Evolutionary conservation across 768 basidiomycete species (phyloP).

Genomic region (Mrakia blollopis): DNA sequence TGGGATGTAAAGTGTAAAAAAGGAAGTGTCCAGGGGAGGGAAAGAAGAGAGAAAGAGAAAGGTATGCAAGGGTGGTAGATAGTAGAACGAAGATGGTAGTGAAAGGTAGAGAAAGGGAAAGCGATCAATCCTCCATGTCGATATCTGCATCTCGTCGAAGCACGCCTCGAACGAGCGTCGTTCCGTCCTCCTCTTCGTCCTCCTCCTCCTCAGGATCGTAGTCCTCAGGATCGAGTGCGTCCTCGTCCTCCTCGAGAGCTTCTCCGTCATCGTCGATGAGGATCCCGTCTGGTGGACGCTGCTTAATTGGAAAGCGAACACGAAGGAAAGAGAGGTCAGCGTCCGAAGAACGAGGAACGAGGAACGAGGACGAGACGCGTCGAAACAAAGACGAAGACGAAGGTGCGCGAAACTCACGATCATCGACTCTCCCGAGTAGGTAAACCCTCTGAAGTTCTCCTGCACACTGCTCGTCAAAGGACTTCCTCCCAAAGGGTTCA

Average conservation of each 20-base stretch:
- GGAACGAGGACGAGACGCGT: background rate
- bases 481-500: slow-evolving; percentile 48
- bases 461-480: slow-evolving; percentile 88
- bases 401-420: slow-evolving; percentile 12
- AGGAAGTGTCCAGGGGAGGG: background rate
- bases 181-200: slow-evolving; percentile 11
- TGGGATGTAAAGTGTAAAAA: background rate
- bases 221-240: slow-evolving; percentile 37
- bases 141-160: slow-evolving; percentile 5
- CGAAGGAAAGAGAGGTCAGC: slow-evolving; percentile 20
- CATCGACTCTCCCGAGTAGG: slow-evolving; percentile 47
- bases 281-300: slow-evolving; percentile 66
- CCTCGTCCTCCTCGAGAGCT: slow-evolving; percentile 39
- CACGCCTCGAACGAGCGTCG: slow-evolving; percentile 23
- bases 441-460: slow-evolving; percentile 95
- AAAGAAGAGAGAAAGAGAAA: background rate
- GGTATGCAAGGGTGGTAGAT: background rate
- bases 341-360: background rate
- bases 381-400: no score
- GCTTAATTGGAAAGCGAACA: slow-evolving; percentile 12
- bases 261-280: slow-evolving; percentile 53
- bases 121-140: slow-evolving; percentile 17
- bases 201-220: slow-evolving; percentile 9
- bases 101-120: no score
- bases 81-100: no score